Evolutionary conservation across 164 flowering plant species (phyloP), one percentile per base, ranked within the genome.

Genomic region (Liquidambar formosana): DNA sequence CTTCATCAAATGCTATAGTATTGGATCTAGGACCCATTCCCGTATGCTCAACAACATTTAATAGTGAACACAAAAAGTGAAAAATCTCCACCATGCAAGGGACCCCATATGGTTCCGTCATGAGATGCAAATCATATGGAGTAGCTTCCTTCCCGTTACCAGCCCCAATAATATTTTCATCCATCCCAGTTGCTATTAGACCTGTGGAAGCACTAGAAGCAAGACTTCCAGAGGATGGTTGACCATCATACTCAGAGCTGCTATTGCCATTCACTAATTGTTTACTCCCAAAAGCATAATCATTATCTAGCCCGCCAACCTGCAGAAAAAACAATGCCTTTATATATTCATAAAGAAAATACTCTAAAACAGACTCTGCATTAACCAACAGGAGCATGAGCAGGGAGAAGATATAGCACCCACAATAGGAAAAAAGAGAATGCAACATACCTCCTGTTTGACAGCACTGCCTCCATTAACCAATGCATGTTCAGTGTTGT

Each of bases 61-160:
- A 67, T 52, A 86, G 70, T 21, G 90, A 83, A 48, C 90, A 88
- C 22, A 88, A 63, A 63, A 88, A 86, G 64, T 84, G 83, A 67
- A 88, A 86, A 66, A 84, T 88, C 73, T 88, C 88, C 71, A 88
- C 87, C 90, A 86, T 83, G 73, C 83, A 80, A 1, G 90, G 87
- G 16, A 84, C 79, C 16, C 92, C 92, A 77, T 77, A 84, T 13
- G 88, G 88, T 25, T 84, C 83, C 64, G 68, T 75, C 89, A 84
- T 81, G 9, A 68, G 71, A 65, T 73, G 77, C 75, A 66, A 62
- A 67, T 79, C 84, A 71, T 38, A 67, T 21, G 68, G 56, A 56
- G 66, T 63, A 26, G 68, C 26, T 8, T 79, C 26, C 10, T 79
- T 84, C 59, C 71, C 76, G 64, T 71, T 67, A 49, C 79, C 79